Evolutionary conservation across 2,329 filamentous ascomycete species (phyloP).

Genomic region (Fragosphaeria purpurea): DNA sequence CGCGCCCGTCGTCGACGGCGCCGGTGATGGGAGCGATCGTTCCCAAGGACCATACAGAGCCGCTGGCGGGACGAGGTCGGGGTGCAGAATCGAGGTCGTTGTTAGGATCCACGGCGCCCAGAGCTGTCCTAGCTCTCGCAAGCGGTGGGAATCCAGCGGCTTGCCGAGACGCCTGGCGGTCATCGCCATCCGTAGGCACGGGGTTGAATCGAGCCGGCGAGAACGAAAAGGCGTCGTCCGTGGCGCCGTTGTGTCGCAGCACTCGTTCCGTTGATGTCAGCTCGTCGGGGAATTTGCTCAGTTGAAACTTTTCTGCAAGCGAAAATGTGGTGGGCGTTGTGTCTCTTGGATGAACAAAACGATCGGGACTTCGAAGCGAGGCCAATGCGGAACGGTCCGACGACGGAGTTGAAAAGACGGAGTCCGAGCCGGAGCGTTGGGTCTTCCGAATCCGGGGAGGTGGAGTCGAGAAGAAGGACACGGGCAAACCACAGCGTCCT

Average conservation of each 20-base stretch:
- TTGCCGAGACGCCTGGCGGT: slow-evolving; percentile 18
- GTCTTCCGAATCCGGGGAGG: background rate
- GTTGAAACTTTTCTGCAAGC: slow-evolving; percentile 34
- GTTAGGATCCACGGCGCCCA: slow-evolving; percentile 11
- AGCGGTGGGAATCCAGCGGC: slow-evolving; percentile 18
- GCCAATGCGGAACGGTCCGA: background rate
- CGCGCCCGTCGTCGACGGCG: slow-evolving; percentile 52
- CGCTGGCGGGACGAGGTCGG: slow-evolving; percentile 36
- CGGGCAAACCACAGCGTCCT: slow-evolving; percentile 4
- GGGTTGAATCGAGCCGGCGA: slow-evolving; percentile 18
- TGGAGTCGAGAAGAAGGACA: slow-evolving; percentile 9
- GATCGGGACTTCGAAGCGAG: slow-evolving; percentile 28
- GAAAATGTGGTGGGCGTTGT: slow-evolving; percentile 15
- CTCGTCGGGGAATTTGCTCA: slow-evolving; percentile 31
- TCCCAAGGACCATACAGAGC: slow-evolving; percentile 68
- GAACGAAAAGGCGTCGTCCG: slow-evolving; percentile 33
- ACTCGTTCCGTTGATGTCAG: slow-evolving; percentile 35
- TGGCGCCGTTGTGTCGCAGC: slow-evolving; percentile 29
- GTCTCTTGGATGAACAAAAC: slow-evolving; percentile 40
- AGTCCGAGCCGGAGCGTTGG: slow-evolving; percentile 14
- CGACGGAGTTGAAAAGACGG: slow-evolving; percentile 7
- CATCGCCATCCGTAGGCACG: slow-evolving; percentile 15
- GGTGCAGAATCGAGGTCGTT: background rate
- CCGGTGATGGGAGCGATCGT: slow-evolving; percentile 50
- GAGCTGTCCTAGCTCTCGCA: slow-evolving; percentile 19